Evolutionary conservation across 306 rosid species (phyloP).

Genomic region (Trifolium fragiferum): DNA sequence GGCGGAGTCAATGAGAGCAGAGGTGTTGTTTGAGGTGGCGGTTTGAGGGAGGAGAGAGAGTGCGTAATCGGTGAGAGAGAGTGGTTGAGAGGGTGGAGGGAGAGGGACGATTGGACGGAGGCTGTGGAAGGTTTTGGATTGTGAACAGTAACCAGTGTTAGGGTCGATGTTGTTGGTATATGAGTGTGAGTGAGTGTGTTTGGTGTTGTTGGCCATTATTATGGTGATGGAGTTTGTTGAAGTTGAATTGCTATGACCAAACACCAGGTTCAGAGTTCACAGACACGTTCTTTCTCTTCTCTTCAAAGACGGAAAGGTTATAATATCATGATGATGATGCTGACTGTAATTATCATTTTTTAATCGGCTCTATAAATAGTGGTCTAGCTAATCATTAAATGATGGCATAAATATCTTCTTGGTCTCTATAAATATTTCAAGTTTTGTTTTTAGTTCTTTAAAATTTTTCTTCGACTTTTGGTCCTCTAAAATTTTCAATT

Average conservation of each 20-base stretch:
- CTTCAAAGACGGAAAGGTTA: neutral
- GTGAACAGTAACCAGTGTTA: slow-evolving; percentile 59
- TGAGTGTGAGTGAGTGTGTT: slow-evolving; percentile 7
- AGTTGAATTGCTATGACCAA: neutral
- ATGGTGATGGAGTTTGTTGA: neutral
- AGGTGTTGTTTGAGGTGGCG: slow-evolving; percentile 37
- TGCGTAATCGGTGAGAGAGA: slow-evolving; percentile 58
- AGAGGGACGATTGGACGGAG: slow-evolving; percentile 74
- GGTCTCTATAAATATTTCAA: too few relatives aligned
- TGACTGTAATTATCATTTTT: too few relatives aligned
- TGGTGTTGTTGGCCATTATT: slow-evolving; percentile 41
- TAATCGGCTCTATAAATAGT: too few relatives aligned
- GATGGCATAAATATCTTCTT: too few relatives aligned
- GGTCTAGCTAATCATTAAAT: too few relatives aligned
- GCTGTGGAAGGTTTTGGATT: slow-evolving; percentile 57
- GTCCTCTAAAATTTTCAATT: too few relatives aligned
- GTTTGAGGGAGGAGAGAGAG: slow-evolving; percentile 59
- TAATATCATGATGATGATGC: too few relatives aligned
- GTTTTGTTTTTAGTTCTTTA: too few relatives aligned
- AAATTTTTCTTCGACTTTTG: too few relatives aligned
- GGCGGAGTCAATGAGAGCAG: slow-evolving; percentile 59
- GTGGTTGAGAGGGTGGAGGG: slow-evolving; percentile 65
- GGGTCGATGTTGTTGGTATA: slow-evolving; percentile 45
- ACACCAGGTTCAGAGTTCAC: neutral
- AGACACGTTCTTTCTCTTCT: neutral